phyloP scores from a whole-genome alignment of 345 rosid genomes.

The Mallotus nudiflorus region DNA sequence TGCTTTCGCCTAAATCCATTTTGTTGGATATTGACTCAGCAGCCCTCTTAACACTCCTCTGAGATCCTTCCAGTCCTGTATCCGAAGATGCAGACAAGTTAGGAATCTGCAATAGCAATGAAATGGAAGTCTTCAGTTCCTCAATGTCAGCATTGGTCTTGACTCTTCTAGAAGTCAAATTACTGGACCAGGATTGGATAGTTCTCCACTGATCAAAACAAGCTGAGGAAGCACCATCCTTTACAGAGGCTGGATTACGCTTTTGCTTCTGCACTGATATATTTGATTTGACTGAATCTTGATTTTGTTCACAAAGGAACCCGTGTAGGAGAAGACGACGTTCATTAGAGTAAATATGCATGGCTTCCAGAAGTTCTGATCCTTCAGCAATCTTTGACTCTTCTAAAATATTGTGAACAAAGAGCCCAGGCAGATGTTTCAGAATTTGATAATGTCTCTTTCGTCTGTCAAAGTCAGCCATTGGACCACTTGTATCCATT shows the following conservation, averaged over 20 bases:
- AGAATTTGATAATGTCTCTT: slow-evolving; percentile 76
- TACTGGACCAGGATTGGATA: slow-evolving; percentile 8
- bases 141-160: slow-evolving; percentile 48
- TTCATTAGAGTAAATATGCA: slow-evolving; percentile 73
- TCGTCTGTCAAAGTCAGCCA: slow-evolving; percentile 51
- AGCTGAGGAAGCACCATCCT: slow-evolving; percentile 18
- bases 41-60: slow-evolving; percentile 64
- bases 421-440: slow-evolving; percentile 77
- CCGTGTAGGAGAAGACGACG: slow-evolving; percentile 72
- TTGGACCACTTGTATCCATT: slow-evolving; percentile 54
- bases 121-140: slow-evolving; percentile 64
- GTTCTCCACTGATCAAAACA: slow-evolving; percentile 23
- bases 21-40: slow-evolving; percentile 31
- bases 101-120: slow-evolving; percentile 71
- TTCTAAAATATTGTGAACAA: slow-evolving; percentile 59
- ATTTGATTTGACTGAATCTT: slow-evolving; percentile 17
- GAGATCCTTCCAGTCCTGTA: slow-evolving; percentile 57
- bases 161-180: slow-evolving; percentile 39
- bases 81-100: slow-evolving; percentile 42
- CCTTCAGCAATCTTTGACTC: slow-evolving; percentile 67
- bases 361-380: slow-evolving; percentile 58
- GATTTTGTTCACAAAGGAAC: slow-evolving; percentile 27
- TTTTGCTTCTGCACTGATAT: slow-evolving; percentile 13
- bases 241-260: slow-evolving; percentile 13
- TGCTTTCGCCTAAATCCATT: slow-evolving; percentile 43